Base-by-base conservation (phyloP, 2,329 filamentous ascomycete genomes). In the Pseudogymnoascus sp. region DNA sequence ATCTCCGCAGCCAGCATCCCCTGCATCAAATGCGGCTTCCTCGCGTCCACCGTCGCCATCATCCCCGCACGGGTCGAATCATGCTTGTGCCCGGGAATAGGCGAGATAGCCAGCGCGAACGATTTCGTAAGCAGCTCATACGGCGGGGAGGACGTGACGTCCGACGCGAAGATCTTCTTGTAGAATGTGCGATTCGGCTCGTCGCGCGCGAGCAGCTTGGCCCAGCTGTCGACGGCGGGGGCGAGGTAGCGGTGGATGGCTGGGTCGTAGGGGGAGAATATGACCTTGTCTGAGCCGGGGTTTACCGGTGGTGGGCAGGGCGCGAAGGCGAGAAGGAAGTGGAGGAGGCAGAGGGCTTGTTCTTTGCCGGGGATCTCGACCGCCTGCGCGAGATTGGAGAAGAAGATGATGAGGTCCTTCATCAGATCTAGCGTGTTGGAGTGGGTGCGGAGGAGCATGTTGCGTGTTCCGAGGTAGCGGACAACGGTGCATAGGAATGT, bases 401-500 rank as follows among this genome's bases (percentile, higher is more conserved):
- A 80, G 67, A 96, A 86, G 13, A 91, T 88, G 63, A 97, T 85
- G 31, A 92, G 80, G 73, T 99, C 94, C 76, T 99, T 99, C 90
- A 97, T 96, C 70, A 97, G 93, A 74, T 99, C 94, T 67, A 97
- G 79, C 0, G 90, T 94, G 74, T 97, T 96, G 70, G 84, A 81
- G 67, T 94, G 84, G 3, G 87, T 91, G 39, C 91, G 86, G 42
- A 97, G 78, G 31, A 97, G 82, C 81, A 93, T 90, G 68, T 91
- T 91, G 12, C 92, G 88, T 3, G 92, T 97, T 31, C 93, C 94
- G 12, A 97, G 81, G 67, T 94, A 90, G 64, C 92, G 83, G 65
- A 97, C 92, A 3, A 92, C 84, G 51, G 87, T 87, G 63, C 91
- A 91, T 7, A 97, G 78, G 70, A 97, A 91, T 68, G 90, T 91